Evolutionary conservation across 1,139 yeast genomes (phyloP), one percentile per base, ranked within the genome.

Genomic region (Suhomyces bokatorum): DNA sequence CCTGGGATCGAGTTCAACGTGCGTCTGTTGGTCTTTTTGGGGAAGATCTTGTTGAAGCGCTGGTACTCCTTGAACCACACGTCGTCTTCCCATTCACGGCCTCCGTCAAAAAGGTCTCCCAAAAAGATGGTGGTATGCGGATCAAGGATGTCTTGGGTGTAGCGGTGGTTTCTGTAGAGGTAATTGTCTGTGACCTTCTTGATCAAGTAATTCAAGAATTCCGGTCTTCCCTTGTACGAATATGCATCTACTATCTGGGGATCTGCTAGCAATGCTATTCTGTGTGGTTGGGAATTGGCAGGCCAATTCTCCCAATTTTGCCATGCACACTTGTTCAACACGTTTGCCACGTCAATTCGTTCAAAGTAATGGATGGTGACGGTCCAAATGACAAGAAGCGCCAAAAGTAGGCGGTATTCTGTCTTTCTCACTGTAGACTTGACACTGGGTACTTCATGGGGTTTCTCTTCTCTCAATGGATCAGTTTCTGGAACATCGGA

Each of bases 21-120:
- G 27, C 72, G 63, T 42, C 80, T 73, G 45, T 80, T 66, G 55
- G 68, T 51, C 68, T 78, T 58, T 22, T 66, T 66, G 15, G 79
- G 77, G 60, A 87, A 93, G 1, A 93, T 78, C 2, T 63, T 54
- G 55, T 78, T 76, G 62, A 87, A 93, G 44, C 99, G 69, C 24
- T 63, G 58, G 56, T 77, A 84, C 62, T 93, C 98, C n/a, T 73
- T 67, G 30, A 77, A 59, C 97, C 98, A 93, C 16, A 65, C 70
- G 2, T 55, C 50, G 4, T 67, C 70, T 7, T 73, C 73, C 96
- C 97, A 90, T 49, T 87, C 89, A 46, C 98, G 73, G 0, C 99
- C 99, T 12, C 98, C 98, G 63, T 93, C 99, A 59, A 91, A 88
- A 47, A 91, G 66, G 60, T 93, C 99, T 0, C 99, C 99, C 37